Percentiles rank a stretch among this genome's conserved stretches.
Evolutionary conservation across 2,329 filamentous ascomycete genomes (phyloP).

Genomic region (Aspergillus tanneri): DNA sequence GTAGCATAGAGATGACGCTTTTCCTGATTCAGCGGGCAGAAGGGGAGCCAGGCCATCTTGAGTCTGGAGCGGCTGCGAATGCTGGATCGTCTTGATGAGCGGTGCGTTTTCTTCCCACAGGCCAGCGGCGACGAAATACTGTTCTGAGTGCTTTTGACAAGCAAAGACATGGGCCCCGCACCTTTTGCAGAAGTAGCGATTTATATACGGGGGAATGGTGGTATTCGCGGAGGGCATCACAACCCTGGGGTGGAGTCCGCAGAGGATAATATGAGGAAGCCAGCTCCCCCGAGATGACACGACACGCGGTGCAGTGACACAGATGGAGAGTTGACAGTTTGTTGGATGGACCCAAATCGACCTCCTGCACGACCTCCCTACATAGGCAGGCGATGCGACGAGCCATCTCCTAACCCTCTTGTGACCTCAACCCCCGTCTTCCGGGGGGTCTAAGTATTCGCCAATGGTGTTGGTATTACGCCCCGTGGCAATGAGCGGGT

Average conservation of each 20-base stretch:
- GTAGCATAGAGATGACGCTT: constrained; percentile 21
- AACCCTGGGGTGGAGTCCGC: constrained; percentile 32
- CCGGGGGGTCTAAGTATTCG: too few species aligned
- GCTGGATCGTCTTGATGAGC: constrained; percentile 23
- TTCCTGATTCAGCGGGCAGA: constrained; percentile 22
- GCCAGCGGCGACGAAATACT: constrained; percentile 37
- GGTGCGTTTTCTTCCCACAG: constrained; percentile 24
- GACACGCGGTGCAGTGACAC: constrained; percentile 56
- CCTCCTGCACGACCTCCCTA: constrained; percentile 22
- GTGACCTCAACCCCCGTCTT: not conserved
- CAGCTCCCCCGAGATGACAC: constrained; percentile 50
- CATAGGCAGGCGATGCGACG: constrained; percentile 33
- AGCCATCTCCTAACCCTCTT: not conserved
- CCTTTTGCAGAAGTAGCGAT: constrained; percentile 51
- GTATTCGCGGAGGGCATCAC: constrained; percentile 45
- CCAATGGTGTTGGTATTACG: too few species aligned
- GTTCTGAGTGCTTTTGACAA: constrained; percentile 22
- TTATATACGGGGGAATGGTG: constrained; percentile 43
- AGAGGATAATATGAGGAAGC: constrained; percentile 47
- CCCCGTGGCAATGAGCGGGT: too few species aligned
- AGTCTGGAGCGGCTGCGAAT: constrained; percentile 30
- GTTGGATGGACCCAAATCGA: constrained; percentile 23
- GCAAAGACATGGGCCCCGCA: constrained; percentile 51
- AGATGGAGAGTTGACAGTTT: constrained; percentile 34
- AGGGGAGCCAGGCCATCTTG: constrained; percentile 30